These are phyloP conservation scores for Phytophthora syringae DNA, from an alignment of 352 stramenopile genomes.

Conservation along the genomic window DNA sequence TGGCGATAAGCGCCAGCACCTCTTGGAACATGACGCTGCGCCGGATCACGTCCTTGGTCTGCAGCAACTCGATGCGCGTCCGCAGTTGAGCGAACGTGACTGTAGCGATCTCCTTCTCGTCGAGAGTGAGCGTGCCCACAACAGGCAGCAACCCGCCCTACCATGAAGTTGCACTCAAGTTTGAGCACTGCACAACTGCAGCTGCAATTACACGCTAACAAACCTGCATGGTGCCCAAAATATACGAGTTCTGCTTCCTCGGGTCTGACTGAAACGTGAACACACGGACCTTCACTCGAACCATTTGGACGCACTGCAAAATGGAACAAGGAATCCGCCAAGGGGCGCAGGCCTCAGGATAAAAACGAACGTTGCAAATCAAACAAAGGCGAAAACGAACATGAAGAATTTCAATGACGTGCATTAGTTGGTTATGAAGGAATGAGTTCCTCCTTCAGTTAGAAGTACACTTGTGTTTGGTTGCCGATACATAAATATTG, in stretches of 20 bases:
- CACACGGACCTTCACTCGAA: slow-evolving; percentile 71
- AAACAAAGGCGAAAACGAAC: not conserved
- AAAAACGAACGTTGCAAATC: too few relatives aligned
- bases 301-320: slow-evolving; percentile 13
- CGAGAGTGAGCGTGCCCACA: slow-evolving; percentile 68
- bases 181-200: not conserved
- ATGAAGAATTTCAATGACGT: slow-evolving; percentile 16
- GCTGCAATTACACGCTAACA: not conserved
- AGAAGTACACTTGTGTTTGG: slow-evolving; percentile 31
- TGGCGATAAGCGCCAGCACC: slow-evolving; percentile 65
- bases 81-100: slow-evolving; percentile 74
- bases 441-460: slow-evolving; percentile 23
- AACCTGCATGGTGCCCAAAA: slow-evolving; percentile 76
- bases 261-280: slow-evolving; percentile 80
- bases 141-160: slow-evolving; percentile 67
- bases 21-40: slow-evolving; percentile 82
- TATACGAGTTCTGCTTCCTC: slow-evolving; percentile 75
- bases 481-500: slow-evolving; percentile 45
- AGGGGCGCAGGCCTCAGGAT: too few relatives aligned
- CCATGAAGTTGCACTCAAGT: not conserved
- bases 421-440: slow-evolving; percentile 15
- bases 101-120: slow-evolving; percentile 57
- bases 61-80: slow-evolving; percentile 69
- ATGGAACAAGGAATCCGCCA: too few relatives aligned
- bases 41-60: slow-evolving; percentile 68